A percentile compares a stretch with the other conserved stretches of the same genome.
Conservation (phyloP, 2,329 filamentous ascomycete species). For the Penicillium sumatraense region DNA sequence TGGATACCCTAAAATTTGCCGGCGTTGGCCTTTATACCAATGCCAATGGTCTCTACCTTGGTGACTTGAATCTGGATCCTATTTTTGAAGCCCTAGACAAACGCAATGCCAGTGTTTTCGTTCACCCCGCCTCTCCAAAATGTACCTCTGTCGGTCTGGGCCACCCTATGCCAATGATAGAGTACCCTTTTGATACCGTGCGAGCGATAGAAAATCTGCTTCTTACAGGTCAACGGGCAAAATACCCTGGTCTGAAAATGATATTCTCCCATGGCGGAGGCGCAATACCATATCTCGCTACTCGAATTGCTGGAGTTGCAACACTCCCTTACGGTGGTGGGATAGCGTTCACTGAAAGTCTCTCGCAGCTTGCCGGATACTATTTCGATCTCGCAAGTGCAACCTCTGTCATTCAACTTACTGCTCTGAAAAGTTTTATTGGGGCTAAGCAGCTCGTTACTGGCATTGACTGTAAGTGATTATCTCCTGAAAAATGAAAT, state of each 20-base stretch:
- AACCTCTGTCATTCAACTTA: slow-evolving; percentile 26
- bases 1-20: slow-evolving; percentile 5
- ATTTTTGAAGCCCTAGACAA: slow-evolving; percentile 4
- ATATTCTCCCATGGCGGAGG: slow-evolving; percentile 32
- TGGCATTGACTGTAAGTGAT: slow-evolving; percentile 31
- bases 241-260: slow-evolving; percentile 25
- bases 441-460: slow-evolving; percentile 24
- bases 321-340: slow-evolving; percentile 23
- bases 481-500: background rate
- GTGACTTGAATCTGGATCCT: background rate
- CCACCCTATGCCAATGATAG: slow-evolving; percentile 25
- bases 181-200: slow-evolving; percentile 33
- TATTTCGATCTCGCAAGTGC: slow-evolving; percentile 24
- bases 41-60: slow-evolving; percentile 7
- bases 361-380: slow-evolving; percentile 28
- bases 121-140: slow-evolving; percentile 9
- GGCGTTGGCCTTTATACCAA: slow-evolving; percentile 12
- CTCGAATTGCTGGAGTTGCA: slow-evolving; percentile 25
- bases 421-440: slow-evolving; percentile 30
- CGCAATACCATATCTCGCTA: slow-evolving; percentile 27
- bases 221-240: slow-evolving; percentile 19
- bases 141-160: slow-evolving; percentile 11
- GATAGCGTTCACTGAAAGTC: slow-evolving; percentile 13
- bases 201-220: slow-evolving; percentile 30
- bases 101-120: slow-evolving; percentile 9